Conservation (phyloP, 2,329 filamentous ascomycete species). For the Penicillium sp. region DNA sequence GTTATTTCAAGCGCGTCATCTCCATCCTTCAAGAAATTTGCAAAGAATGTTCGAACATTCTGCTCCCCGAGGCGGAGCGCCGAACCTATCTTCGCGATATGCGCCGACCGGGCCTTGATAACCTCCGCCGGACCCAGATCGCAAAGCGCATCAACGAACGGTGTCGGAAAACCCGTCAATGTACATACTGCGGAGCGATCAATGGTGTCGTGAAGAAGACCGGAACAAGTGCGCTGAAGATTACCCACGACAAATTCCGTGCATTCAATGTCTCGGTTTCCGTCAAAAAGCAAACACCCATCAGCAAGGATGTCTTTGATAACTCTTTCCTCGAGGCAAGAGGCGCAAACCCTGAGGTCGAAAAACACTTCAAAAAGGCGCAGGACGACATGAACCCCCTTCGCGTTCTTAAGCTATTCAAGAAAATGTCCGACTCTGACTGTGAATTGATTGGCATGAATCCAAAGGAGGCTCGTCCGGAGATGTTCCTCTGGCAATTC, state of each 20-base stretch:
- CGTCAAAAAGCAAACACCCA: slow-evolving; percentile 75
- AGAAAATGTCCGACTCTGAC: slow-evolving; percentile 77
- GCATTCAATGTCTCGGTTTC: slow-evolving; percentile 86
- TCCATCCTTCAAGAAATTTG: slow-evolving; percentile 92
- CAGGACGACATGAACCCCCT: slow-evolving; percentile 93
- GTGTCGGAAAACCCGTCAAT: slow-evolving; percentile 81
- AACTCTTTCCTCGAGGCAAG: slow-evolving; percentile 78
- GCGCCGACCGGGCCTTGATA: slow-evolving; percentile 78
- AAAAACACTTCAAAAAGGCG: slow-evolving; percentile 87
- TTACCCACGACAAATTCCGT: slow-evolving; percentile 89
- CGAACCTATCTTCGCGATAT: slow-evolving; percentile 75
- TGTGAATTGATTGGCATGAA: slow-evolving; percentile 90
- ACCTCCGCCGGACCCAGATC: slow-evolving; percentile 76
- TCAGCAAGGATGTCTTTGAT: slow-evolving; percentile 80
- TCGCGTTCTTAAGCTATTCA: slow-evolving; percentile 85
- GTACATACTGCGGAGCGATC: slow-evolving; percentile 73
- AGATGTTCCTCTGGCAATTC: slow-evolving; percentile 98
- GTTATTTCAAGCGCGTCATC: slow-evolving; percentile 91
- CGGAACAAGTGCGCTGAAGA: slow-evolving; percentile 76
- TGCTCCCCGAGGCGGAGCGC: slow-evolving; percentile 78
- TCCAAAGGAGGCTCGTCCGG: slow-evolving; percentile 79
- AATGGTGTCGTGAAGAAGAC: slow-evolving; percentile 93
- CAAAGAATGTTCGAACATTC: slow-evolving; percentile 84
- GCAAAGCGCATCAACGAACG: slow-evolving; percentile 86
- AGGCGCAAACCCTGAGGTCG: slow-evolving; percentile 74